Base-by-base conservation (phyloP, 495 filamentous ascomycete species). In the Diplogelasinospora grovesii region DNA sequence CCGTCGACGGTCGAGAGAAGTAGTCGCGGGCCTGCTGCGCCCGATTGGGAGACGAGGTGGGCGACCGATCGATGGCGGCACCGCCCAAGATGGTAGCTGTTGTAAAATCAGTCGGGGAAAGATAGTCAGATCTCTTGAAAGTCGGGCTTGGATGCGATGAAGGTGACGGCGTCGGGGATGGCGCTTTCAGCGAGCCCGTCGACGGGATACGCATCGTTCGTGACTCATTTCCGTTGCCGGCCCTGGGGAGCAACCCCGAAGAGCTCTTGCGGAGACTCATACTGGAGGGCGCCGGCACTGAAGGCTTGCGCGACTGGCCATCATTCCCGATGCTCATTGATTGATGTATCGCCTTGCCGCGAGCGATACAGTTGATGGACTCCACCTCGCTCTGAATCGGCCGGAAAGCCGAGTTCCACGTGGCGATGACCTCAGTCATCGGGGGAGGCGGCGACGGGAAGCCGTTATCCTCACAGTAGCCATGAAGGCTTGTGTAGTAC, bases 401-500 rank as follows among this genome's bases (percentile, higher is more conserved):
- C 8, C 73, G 68, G 57, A 82, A 86, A 41, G 70, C 72, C 6
- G 57, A 61, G 28, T 85, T 74, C 84, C 84, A 97, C 30, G 72
- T 66, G 2, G 76, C 59, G 33, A 93, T 66, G 0, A 94, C 75
- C 23, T 83, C 75, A 15, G 81, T 77, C 69, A 86, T 82, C 2
- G 82, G 71, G 0, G 84, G 83, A 0, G 86, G 75, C 10, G 85
- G 83, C 7, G 81, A 83, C 2, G 81, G 81, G 53, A 90, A 86
- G 8, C 74, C 67, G 41, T 79, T 67, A 18, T 83, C 75, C 39
- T 82, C 66, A 46, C 84, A 86, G 60, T 85, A 96, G 43, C 78
- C 78, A 55, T 88, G 80, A 3, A 95, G 66, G 0, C 79, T 69
- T 8, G 89, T 95, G 63, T 97, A 97, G 48, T 85, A 83, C 40